Evolutionary conservation across 495 filamentous ascomycete genomes (phyloP), one percentile per base, ranked within the genome.

Genomic region (Xylaria intraflava): DNA sequence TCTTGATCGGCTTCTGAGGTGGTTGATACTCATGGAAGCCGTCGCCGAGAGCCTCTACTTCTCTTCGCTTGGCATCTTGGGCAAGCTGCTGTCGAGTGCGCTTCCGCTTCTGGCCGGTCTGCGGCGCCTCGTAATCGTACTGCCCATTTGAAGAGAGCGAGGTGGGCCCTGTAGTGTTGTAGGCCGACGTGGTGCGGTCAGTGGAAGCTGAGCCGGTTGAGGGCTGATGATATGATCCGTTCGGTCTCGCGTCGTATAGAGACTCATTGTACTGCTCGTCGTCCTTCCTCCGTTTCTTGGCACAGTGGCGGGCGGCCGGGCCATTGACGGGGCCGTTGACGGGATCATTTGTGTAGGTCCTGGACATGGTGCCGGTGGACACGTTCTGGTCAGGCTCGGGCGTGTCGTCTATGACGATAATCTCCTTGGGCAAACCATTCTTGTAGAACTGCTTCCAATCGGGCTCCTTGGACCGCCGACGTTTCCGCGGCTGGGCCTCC

Each of bases 331-430:
- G 19, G 41, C 58, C 59, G 52, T 58, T 67, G 45, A 16, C 50
- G 20, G 55, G 54, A 35, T 59, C 64, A 56, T 68, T 70, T 22
- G 68, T 50, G 51, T 68, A 58, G 0, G 64, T 60, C 40, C 61
- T 57, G 30, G 65, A 55, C 17, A 60, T 59, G 54, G 48, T 63
- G 47, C 58, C 55, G 46, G 61, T 61, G 19, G 51, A 57, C 48
- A 49, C 42, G 14, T 69, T 58, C 8, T 53, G 54, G 27, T 85
- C 82, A 19, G 82, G 78, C 51, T 86, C 85, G 36, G 86, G 83
- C n/a, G 87, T 84, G 71, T 96, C 92, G 61, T 95, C 88, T 66
- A 97, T 97, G 55, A 96, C 84, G 65, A 97, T 96, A 66, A 97
- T 81, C 70, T 96, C 91, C 65, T 91, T 87, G 12, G 92, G 92